phyloP scores from a whole-genome alignment of 192 early-diverging fungal genomes.

The Dissophora globulifera region DNA sequence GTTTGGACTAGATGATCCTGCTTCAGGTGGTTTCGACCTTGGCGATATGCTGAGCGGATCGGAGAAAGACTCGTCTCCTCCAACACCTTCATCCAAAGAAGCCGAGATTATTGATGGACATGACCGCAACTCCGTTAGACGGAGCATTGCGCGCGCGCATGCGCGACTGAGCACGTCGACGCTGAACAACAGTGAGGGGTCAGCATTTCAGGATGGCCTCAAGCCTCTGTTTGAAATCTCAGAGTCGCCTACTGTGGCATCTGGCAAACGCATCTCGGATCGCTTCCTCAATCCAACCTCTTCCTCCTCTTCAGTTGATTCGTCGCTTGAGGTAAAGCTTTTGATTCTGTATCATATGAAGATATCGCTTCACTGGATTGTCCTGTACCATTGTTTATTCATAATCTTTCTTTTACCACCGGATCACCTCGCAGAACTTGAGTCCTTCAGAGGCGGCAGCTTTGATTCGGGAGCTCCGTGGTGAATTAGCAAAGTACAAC shows the following conservation, averaged over 20 bases:
- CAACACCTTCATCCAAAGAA: slow-evolving; percentile 10
- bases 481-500: slow-evolving; percentile 41
- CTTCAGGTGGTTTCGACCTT: slow-evolving; percentile 37
- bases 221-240: neutral
- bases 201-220: slow-evolving; percentile 2
- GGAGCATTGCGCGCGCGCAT: slow-evolving; percentile 26
- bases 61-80: slow-evolving; percentile 6
- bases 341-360: too few relatives aligned
- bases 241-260: neutral
- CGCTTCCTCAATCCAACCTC: slow-evolving; percentile 3
- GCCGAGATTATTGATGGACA: slow-evolving; percentile 20
- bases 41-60: slow-evolving; percentile 32
- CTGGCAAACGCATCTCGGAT: slow-evolving; percentile 6
- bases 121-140: slow-evolving; percentile 21
- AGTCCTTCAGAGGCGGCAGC: slow-evolving; percentile 11
- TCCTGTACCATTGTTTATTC: too few relatives aligned
- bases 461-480: slow-evolving; percentile 35
- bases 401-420: too few relatives aligned
- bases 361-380: too few relatives aligned
- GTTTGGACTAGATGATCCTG: slow-evolving; percentile 38
- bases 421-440: slow-evolving; percentile 36
- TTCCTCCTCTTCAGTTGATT: neutral
- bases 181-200: slow-evolving; percentile 5
- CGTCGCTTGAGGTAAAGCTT: too few relatives aligned
- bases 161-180: slow-evolving; percentile 31